Evolutionary conservation across 495 filamentous ascomycete genomes (phyloP).

Genomic region (Penicillium nucicola): DNA sequence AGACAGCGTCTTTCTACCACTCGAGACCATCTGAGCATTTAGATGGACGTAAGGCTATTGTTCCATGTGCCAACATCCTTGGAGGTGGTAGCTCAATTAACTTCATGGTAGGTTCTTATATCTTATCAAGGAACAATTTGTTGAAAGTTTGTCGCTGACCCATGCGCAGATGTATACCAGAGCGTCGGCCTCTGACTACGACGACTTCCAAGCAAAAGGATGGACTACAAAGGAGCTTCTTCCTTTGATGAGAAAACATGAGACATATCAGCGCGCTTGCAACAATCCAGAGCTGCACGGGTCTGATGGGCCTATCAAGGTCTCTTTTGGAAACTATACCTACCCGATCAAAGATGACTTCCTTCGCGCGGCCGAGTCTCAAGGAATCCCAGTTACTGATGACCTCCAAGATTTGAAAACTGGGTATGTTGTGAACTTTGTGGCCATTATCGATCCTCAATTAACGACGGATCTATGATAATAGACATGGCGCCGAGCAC

Average conservation of each 20-base stretch:
- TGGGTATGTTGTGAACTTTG: no score
- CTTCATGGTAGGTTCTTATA: conserved; percentile 57
- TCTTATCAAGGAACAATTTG: no score
- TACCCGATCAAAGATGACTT: conserved; percentile 77
- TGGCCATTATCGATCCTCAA: no score
- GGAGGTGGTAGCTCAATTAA: conserved; percentile 81
- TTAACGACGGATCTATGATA: not conserved
- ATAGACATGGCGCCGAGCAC: conserved; percentile 36
- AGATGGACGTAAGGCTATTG: conserved; percentile 67
- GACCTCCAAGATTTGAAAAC: conserved; percentile 68
- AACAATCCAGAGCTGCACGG: conserved; percentile 77
- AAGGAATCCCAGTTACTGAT: conserved; percentile 70
- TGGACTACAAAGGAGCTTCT: conserved; percentile 78
- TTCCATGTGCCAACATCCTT: conserved; percentile 75
- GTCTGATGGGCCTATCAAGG: conserved; percentile 80
- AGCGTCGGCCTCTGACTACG: conserved; percentile 78
- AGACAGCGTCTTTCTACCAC: conserved; percentile 83
- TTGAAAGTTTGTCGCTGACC: not conserved
- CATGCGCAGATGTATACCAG: conserved; percentile 71
- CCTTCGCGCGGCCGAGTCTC: conserved; percentile 71
- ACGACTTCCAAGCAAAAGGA: conserved; percentile 78
- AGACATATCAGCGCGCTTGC: conserved; percentile 75
- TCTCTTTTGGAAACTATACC: conserved; percentile 75
- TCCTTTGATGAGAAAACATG: conserved; percentile 79
- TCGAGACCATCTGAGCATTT: conserved; percentile 72